Evolutionary conservation across 2,329 filamentous ascomycete genomes (phyloP), one percentile per base, ranked within the genome.

Genomic region (Triangularia verruculosa): DNA sequence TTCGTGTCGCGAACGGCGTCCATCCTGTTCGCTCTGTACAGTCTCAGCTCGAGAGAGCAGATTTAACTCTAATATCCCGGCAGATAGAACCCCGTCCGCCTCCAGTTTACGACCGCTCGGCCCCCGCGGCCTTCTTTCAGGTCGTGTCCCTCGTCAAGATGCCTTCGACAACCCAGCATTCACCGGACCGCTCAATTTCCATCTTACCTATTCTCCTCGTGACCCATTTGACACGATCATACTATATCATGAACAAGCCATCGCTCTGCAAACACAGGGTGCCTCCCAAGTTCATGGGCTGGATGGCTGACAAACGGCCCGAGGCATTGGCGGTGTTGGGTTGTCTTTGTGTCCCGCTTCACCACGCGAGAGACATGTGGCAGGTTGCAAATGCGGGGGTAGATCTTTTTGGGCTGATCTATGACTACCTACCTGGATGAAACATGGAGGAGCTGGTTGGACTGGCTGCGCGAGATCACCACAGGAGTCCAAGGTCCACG

Each of bases 241-340:
- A 47, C 8, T n/a, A 47, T 9, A 47, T 47, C n/a, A 20, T 27
- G 53, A 62, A 27, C 68, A 71, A 47, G 68, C 70, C 1, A 70
- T 67, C 12, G 59, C 63, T 8, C 59, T 70, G 22, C 70, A 71
- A 22, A 70, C 66, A 4, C 66, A 68, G 7, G 66, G 51, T 70
- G 2, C 58, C 68, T 1, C 3, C 56, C 5, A 70, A 72, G 6
- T 79, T 74, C 60, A 67, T 73, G 6, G 66, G 71, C 0, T 70
- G 79, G 17, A 66, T 79, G 2, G 67, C 70, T 13, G 70, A 75
- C 59, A 72, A 75, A 17, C 68, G 71, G 17, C 77, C 78, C 0
- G 77, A 80, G 63, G 77, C 78, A 1, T 66, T 81, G 9, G 74
- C 78, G 13, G 71, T 81, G 15, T 71, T 80, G 4, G 78, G 77